These are phyloP conservation scores for Auxenochlorella pyrenoidosa DNA, from an alignment of 139 green algal species.

Conservation along the genomic window DNA sequence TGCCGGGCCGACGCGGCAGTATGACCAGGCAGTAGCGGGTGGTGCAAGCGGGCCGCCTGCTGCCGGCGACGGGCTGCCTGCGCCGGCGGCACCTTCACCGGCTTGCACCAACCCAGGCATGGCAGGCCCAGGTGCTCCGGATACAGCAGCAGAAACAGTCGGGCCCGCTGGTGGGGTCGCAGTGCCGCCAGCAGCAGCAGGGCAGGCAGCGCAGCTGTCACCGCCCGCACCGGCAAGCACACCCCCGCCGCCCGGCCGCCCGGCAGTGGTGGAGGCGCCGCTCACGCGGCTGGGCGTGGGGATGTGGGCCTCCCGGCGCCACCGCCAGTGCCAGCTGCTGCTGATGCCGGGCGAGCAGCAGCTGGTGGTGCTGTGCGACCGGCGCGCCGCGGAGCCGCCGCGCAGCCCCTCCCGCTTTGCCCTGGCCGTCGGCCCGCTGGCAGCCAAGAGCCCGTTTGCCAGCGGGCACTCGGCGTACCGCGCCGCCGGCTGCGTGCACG, in stretches of 20 bases:
- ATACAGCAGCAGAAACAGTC: too few species aligned
- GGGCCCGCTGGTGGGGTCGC: too few species aligned
- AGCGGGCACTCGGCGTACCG: constrained; percentile 27
- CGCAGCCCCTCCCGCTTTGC: constrained; percentile 18
- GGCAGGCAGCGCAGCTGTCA: too few species aligned
- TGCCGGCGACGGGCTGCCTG: too few species aligned
- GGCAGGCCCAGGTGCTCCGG: too few species aligned
- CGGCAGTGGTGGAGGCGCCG: not conserved
- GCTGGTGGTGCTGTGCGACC: constrained; percentile 7
- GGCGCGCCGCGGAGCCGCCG: not conserved
- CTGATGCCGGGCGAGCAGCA: constrained; percentile 17
- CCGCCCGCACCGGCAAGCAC: too few species aligned
- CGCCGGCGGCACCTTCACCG: too few species aligned
- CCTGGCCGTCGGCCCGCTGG: constrained; percentile 7
- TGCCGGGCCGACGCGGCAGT: too few species aligned
- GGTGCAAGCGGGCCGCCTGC: too few species aligned
- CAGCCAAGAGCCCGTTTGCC: constrained; percentile 44
- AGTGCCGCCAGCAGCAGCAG: too few species aligned
- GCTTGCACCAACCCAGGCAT: too few species aligned
- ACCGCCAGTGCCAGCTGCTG: constrained; percentile 28
- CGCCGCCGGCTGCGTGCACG: constrained; percentile 40
- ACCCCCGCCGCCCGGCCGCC: not conserved
- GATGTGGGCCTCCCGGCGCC: constrained; percentile 21
- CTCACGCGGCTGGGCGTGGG: constrained; percentile 8
- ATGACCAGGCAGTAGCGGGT: too few species aligned